phyloP scores from a whole-genome alignment of 169 alveolate genomes.

The Plasmodium inui region DNA sequence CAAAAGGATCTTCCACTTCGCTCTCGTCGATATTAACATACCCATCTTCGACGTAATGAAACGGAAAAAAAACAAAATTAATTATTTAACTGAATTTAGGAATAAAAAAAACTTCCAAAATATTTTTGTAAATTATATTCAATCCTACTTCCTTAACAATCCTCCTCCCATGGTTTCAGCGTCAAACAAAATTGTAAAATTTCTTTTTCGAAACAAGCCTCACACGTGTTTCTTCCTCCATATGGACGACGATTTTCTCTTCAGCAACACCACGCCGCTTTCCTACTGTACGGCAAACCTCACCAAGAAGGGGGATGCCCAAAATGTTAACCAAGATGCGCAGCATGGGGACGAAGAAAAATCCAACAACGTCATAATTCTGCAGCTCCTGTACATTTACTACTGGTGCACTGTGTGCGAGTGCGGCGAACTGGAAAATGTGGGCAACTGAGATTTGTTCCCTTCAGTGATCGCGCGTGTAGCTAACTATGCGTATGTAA shows the following conservation, averaged over 20 bases:
- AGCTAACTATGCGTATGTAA: too few species aligned
- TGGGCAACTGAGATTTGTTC: not conserved
- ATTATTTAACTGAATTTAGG: constrained; percentile 39
- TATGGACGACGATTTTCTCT: constrained; percentile 45
- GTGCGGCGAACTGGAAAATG: not conserved
- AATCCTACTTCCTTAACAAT: constrained; percentile 33
- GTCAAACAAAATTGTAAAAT: constrained; percentile 9
- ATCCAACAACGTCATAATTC: constrained; percentile 6
- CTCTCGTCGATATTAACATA: constrained; percentile 54
- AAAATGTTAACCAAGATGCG: not conserved
- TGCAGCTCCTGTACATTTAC: constrained; percentile 40
- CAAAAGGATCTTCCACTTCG: constrained; percentile 38
- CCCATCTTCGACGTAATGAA: constrained; percentile 61
- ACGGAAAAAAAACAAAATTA: constrained; percentile 24
- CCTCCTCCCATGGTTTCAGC: not conserved
- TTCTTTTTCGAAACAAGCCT: constrained; percentile 35
- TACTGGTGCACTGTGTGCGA: constrained; percentile 53
- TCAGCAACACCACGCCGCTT: not conserved
- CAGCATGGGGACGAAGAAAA: constrained; percentile 6
- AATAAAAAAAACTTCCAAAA: constrained; percentile 48
- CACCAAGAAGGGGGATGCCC: not conserved
- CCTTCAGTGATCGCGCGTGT: not conserved
- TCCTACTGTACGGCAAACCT: not conserved
- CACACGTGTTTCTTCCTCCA: constrained; percentile 28
- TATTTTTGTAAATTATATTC: constrained; percentile 46